Evolutionary conservation across 176 grass and related monocot genomes (phyloP).

Genomic region (Luzula sylvatica): DNA sequence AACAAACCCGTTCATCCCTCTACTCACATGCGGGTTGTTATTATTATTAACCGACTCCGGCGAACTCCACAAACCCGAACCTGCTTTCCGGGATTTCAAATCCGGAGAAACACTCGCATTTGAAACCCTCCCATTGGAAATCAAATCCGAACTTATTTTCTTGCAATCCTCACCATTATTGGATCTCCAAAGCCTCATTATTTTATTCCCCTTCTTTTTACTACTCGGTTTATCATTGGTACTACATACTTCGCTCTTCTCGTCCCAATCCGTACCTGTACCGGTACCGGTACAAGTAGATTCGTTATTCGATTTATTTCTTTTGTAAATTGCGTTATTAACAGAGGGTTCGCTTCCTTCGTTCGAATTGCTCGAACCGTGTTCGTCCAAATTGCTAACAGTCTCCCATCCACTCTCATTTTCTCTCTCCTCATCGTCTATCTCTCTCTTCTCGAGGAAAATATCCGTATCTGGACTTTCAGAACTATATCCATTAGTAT

Average conservation of each 20-base stretch:
- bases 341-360: slow-evolving; percentile 53
- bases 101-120: slow-evolving; percentile 29
- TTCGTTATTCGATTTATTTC: slow-evolving; percentile 21
- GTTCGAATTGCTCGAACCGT: slow-evolving; percentile 43
- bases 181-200: slow-evolving; percentile 51
- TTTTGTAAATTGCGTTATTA: slow-evolving; percentile 24
- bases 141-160: slow-evolving; percentile 20
- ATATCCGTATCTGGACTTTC: slow-evolving; percentile 34
- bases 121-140: slow-evolving; percentile 38
- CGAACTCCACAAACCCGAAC: slow-evolving; percentile 39
- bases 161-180: slow-evolving; percentile 33
- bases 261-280: slow-evolving; percentile 55
- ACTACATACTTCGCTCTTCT: slow-evolving; percentile 55
- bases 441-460: slow-evolving; percentile 33
- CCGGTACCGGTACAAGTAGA: slow-evolving; percentile 40
- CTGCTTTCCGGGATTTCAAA: slow-evolving; percentile 32
- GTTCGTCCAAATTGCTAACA: slow-evolving; percentile 59
- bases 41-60: slow-evolving; percentile 29
- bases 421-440: slow-evolving; percentile 27
- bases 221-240: slow-evolving; percentile 14
- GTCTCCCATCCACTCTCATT: slow-evolving; percentile 78
- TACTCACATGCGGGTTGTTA: slow-evolving; percentile 34
- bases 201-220: slow-evolving; percentile 35
- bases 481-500: slow-evolving; percentile 29
- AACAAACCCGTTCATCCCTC: slow-evolving; percentile 33